A percentile compares a stretch with the other conserved stretches of the same genome.
Evolutionary conservation across 1,284 basidiomycete species (phyloP).

Genomic region (Phellopilus nigrolimitatus): DNA sequence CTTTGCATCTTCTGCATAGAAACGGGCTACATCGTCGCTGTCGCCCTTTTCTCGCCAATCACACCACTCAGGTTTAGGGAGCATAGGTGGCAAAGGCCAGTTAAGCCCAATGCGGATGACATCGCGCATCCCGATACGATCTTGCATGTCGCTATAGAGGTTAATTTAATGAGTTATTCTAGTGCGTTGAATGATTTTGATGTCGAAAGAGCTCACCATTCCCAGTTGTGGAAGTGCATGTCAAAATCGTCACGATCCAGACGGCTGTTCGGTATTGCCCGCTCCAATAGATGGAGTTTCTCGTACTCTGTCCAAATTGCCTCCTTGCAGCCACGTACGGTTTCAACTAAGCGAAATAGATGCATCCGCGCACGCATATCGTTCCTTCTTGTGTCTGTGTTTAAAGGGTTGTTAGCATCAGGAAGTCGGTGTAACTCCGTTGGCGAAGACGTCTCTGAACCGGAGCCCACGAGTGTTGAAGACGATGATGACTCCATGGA

Average conservation of each 20-base stretch:
- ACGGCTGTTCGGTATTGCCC: slow-evolving; percentile 26
- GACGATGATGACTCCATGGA: slow-evolving; percentile 13
- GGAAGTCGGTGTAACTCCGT: slow-evolving; percentile 12
- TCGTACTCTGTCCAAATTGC: slow-evolving; percentile 63
- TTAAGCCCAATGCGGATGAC: slow-evolving; percentile 40
- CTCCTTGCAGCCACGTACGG: slow-evolving; percentile 58
- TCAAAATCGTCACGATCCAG: slow-evolving; percentile 54
- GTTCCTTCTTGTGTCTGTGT: slow-evolving; percentile 24
- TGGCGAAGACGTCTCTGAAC: slow-evolving; percentile 17
- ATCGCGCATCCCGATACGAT: slow-evolving; percentile 59
- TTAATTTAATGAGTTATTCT: neutral
- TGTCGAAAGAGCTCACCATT: slow-evolving; percentile 42
- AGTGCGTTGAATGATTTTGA: neutral
- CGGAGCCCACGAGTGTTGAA: slow-evolving; percentile 12
- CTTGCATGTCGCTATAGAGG: slow-evolving; percentile 61
- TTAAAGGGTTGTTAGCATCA: slow-evolving; percentile 23
- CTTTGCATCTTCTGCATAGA: slow-evolving; percentile 20
- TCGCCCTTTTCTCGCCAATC: slow-evolving; percentile 41
- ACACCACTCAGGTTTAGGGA: slow-evolving; percentile 48
- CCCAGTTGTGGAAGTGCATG: slow-evolving; percentile 62
- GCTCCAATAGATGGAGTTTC: slow-evolving; percentile 40
- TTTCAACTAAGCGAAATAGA: slow-evolving; percentile 50
- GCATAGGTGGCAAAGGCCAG: slow-evolving; percentile 47
- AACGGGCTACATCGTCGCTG: slow-evolving; percentile 23
- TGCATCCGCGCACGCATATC: slow-evolving; percentile 56